A percentile compares a stretch with the other conserved stretches of the same genome.
Evolutionary conservation across 257 asterid genomes (phyloP).

Genomic region (Solanum sitiens): DNA sequence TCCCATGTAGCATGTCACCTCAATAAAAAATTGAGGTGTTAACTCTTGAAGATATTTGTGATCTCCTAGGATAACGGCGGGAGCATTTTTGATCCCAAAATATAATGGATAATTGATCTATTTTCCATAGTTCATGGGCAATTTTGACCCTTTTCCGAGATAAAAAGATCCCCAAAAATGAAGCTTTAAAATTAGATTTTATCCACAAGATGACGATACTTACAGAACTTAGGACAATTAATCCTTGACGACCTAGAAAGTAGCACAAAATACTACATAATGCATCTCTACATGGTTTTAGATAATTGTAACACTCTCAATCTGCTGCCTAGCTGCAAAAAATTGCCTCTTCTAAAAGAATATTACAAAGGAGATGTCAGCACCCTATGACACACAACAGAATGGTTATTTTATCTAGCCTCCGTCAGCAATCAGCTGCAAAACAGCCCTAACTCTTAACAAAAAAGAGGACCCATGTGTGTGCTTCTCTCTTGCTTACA

Average conservation of each 20-base stretch:
- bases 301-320: not conserved
- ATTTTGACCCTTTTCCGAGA: not conserved
- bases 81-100: no score
- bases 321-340: slow-evolving; percentile 4
- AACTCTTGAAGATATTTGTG: no score
- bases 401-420: not conserved
- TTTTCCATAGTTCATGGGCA: no score
- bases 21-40: no score
- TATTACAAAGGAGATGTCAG: slow-evolving; percentile 1
- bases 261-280: not conserved
- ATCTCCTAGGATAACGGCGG: no score
- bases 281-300: not conserved
- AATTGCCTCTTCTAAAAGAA: not conserved
- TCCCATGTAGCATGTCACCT: no score
- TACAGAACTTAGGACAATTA: not conserved
- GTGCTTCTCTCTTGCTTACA: not conserved
- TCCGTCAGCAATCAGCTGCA: slow-evolving; percentile 3
- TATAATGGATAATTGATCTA: no score
- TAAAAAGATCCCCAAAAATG: not conserved
- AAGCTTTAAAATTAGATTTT: not conserved
- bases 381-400: slow-evolving; percentile 3
- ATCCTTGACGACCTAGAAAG: not conserved
- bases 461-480: not conserved
- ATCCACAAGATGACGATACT: not conserved
- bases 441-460: not conserved